A percentile compares a stretch with the other conserved stretches of the same genome.
phyloP scores from a whole-genome alignment of 495 filamentous ascomycete genomes.

The Xylaria curta region DNA sequence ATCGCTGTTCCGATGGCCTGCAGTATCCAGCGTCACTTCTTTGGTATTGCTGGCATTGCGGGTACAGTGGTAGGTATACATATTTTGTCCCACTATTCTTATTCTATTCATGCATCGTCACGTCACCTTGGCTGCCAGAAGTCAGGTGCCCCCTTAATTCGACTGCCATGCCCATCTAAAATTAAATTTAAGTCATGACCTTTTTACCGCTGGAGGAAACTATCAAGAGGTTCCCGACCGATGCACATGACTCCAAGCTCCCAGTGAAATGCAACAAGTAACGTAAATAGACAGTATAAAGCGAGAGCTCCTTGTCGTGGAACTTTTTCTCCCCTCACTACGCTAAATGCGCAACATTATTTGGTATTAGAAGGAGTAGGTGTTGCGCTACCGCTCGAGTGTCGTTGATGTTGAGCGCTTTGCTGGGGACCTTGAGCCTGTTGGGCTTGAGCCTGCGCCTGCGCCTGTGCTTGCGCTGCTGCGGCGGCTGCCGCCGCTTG shows the following conservation, averaged over 20 bases:
- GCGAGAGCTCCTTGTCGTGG: background rate
- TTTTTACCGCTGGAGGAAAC: constrained; percentile 8
- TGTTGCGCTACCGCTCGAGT: constrained; percentile 53
- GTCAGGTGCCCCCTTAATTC: constrained; percentile 9
- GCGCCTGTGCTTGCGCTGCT: constrained; percentile 25
- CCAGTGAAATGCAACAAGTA: constrained; percentile 12
- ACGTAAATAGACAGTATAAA: constrained; percentile 3
- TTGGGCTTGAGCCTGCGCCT: constrained; percentile 25
- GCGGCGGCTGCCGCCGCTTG: constrained; percentile 40
- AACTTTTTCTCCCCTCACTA: background rate
- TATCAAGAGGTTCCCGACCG: constrained; percentile 9
- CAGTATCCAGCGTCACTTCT: background rate
- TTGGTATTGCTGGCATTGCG: background rate
- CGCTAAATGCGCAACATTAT: constrained; percentile 15
- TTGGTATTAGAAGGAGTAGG: constrained; percentile 41
- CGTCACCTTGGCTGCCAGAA: constrained; percentile 1
- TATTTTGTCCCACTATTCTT: constrained; percentile 25
- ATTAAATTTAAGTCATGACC: constrained; percentile 10
- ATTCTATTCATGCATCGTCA: constrained; percentile 22
- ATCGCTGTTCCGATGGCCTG: background rate
- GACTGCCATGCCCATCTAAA: constrained; percentile 10
- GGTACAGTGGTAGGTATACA: constrained; percentile 2
- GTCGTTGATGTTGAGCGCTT: constrained; percentile 45
- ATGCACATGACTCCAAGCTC: constrained; percentile 19
- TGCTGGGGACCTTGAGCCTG: constrained; percentile 36